Base-by-base conservation (phyloP, 2,329 filamentous ascomycete genomes). In the Phyllosticta ampelicida region DNA sequence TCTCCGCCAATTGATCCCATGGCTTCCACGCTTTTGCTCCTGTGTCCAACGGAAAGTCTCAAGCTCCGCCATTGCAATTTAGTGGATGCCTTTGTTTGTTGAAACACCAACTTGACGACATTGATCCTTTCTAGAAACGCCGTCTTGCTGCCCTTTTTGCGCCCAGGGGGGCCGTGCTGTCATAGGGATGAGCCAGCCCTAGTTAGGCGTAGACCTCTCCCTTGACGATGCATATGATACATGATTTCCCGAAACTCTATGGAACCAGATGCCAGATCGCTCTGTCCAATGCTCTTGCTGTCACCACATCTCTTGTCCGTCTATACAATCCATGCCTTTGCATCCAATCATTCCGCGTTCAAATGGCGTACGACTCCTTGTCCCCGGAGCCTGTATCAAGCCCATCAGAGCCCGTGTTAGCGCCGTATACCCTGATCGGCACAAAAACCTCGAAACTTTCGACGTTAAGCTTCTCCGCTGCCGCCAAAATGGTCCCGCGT, bases 391-490 rank as follows among this genome's bases (percentile, higher is more conserved):
- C 53, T 16, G 29, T 30, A 3, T 61, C 59, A 10, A 55, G 63
- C 48, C 68, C 69, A 1, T 62, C 60, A 8, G 56, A 74, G 23
- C 76, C 74, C 28, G 78, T 74, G 5, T 77, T 75, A 61, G 80
- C 79, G 5, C 80, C 80, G 65, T 95, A 96, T 9, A 96, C 87
- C 54, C 84, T 83, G 63, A 96, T 75, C 23, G 90, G 90, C 51
- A 96, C 89, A 30, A 85, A 83, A 51, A 95, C 87, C 71, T 96
- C 90, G 72, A 96, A 96, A 65, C 88, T 95, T 75, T 96, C 90
- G 65, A 89, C 92, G 9, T 85, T 80, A 55, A 96, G 67, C 62
- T 84, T 84, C 74, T 95, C 89, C 54, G 86, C 82, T 0, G 89
- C 88, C 16, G 90, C 88, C 55, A 91, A 77, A 13, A 94, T 81